Evolutionary conservation across 139 green algal genomes (phyloP), one percentile per base, ranked within the genome.

Genomic region (Ulvella scutata): DNA sequence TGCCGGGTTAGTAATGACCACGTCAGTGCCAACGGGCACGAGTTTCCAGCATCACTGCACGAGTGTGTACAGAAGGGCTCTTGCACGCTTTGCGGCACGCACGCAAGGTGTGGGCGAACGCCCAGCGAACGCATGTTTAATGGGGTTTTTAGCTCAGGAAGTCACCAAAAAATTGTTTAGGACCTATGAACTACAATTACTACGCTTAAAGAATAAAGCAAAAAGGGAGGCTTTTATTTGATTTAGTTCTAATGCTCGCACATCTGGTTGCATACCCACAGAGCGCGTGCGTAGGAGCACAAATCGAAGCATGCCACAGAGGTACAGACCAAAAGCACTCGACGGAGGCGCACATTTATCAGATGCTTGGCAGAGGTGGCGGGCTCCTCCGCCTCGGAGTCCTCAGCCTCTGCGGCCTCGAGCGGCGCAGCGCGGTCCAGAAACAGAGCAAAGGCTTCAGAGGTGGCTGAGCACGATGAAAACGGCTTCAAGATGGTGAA

Each of bases 401-500:
- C n/a, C 10, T 67, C 20, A 6, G n/a, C 51, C 20, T 67, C 51
- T 26, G 31, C 51, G 4, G 40, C 6, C 75, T 75, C 61, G n/a
- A 61, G 37, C 21, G 67, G 75, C 9, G 76, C 35, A 29, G 82
- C 40, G 4, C 72, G 36, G 20, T 79, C 78, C 13, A 81, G 21
- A 31, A 33, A 75, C 31, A 85, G 75, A 31, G 78, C 73, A 38
- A 85, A 77, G 4, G 75, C 61, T 73, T 82, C 62, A 9, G 40
- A 21, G 1, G 61, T 60, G 62, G 38, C 62, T 3, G 78, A 74
- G 34, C 81, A 85, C 4, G 43, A 73, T 43, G 81, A 73, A 35
- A 81, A 83, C 37, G 81, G 81, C 75, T 82, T 81, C 7, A 85
- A 36, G 2, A 83, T 34, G 21, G 62, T 62, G 4, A 85, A 17